A percentile compares a stretch with the other conserved stretches of the same genome.
phyloP scores from a whole-genome alignment of 1,139 yeast species.

The Kodamaea plutei region DNA sequence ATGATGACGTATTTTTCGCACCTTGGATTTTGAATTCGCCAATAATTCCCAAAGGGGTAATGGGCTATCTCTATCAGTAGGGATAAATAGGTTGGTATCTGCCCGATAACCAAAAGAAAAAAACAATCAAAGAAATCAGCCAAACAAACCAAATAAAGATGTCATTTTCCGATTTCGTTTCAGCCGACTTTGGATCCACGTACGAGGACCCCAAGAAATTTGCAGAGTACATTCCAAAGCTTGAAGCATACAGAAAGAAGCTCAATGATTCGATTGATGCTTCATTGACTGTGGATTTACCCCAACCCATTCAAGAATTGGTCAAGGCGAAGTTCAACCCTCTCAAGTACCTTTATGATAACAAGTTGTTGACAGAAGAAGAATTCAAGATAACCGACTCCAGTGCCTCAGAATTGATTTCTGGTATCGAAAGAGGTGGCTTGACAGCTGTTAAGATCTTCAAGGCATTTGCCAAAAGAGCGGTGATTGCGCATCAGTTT shows the following conservation, averaged over 20 bases:
- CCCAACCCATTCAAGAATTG: slow-evolving; percentile 39
- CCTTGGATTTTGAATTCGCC: no score
- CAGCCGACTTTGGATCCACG: slow-evolving; percentile 27
- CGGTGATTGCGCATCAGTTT: slow-evolving; percentile 56
- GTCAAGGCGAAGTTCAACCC: slow-evolving; percentile 43
- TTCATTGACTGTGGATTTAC: slow-evolving; percentile 39
- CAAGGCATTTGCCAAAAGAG: slow-evolving; percentile 53
- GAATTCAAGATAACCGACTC: slow-evolving; percentile 49
- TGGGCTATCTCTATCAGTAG: no score
- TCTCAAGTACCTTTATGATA: slow-evolving; percentile 37
- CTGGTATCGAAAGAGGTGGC: slow-evolving; percentile 35
- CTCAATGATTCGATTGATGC: slow-evolving; percentile 37
- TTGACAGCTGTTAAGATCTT: slow-evolving; percentile 39
- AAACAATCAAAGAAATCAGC: no score
- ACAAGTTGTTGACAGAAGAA: slow-evolving; percentile 38
- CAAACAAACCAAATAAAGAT: no score
- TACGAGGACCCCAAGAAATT: slow-evolving; percentile 38
- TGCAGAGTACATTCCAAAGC: slow-evolving; percentile 44
- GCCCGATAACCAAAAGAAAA: no score
- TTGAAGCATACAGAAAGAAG: slow-evolving; percentile 45
- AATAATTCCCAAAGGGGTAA: no score
- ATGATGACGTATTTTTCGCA: no score
- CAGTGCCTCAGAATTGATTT: slow-evolving; percentile 33
- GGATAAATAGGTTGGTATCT: no score
- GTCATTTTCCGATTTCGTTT: slow-evolving; percentile 24